Evolutionary conservation across 768 basidiomycete species (phyloP), one percentile per base, ranked within the genome.

Genomic region (Termitomyces sp.): DNA sequence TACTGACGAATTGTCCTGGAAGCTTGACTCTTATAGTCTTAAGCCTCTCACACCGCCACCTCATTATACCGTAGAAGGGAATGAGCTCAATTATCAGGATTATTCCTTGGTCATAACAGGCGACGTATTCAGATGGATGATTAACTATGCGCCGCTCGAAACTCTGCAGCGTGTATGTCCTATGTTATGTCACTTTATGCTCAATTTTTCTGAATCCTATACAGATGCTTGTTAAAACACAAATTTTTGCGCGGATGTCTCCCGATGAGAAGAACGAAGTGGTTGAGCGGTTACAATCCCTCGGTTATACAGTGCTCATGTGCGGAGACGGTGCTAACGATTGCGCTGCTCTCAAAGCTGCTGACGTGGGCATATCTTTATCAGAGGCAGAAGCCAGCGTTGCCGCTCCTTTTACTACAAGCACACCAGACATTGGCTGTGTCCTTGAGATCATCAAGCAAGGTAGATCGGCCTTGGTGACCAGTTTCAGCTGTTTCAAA

Each of bases 241-340:
- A 97, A 70, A 87, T 98, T 49, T 99, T 95, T 70, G 95, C 97
- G 9, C 85, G 97, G 26, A 98, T 99, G 97, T 99, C 97, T 9
- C 97, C 97, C 0, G 97, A 98, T 69, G 97, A 98, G 78, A 99
- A 99, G 75, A 96, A 98, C 65, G 97, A 99, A 71, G 86, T 98
- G 18, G 93, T 99, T 18, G 96, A 98, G 71, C 84, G 96, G 2
- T 78, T 99, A 12, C 97, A 98, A 67, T 79, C 82, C 2, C 81
- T 99, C 26, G 97, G 96, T 10, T 99, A 98, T 70, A 96, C 91
- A 0, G 97, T 98, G 14, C 82, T 96, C 10, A 98, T 98, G 89
- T 98, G 97, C 66, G 97, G 97, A 36, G 97, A 99, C 68, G 97
- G 97, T 44, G 97, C 97, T 2, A 99, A 99, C 69, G 97, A 99